Base-by-base conservation (phyloP, 441 rosid species). In the Arabidopsis lyrata region DNA sequence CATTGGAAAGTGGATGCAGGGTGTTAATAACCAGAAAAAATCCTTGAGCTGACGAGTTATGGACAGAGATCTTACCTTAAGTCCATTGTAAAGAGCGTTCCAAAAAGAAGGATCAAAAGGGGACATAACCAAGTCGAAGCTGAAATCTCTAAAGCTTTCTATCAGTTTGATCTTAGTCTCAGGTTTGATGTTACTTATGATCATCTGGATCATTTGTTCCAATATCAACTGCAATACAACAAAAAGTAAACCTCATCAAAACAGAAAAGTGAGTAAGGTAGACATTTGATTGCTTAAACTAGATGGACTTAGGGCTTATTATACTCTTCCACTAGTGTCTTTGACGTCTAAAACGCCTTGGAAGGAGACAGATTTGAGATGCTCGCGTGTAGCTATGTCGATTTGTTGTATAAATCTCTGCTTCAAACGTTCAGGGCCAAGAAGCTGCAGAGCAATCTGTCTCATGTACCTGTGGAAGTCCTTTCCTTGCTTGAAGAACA, bases 151-250 rank as follows among this genome's bases (percentile, higher is more conserved):
- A 9, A 48, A 64, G 31, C 42, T 38, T 16, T 69, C 56, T 11
- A 24, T 24, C 14, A 65, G 62, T 49, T 58, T 71, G 15, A 8
- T 56, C 73, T 86, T 73, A 34, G 86, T 80, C 45, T 78, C 84
- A 24, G 78, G 84, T 74, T 84, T 79, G 77, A 89, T 92, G 53
- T 86, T 82, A 78, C 91, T 87, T 77, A 89, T 86, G 80, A 89
- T 80, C 86, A 83, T 89, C 78, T 82, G 82, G 54, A 94, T 89
- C 18, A 90, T 88, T 77, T 89, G 83, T 73, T 91, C 89, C 77
- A 93, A 82, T 81, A 93, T 88, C 90, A 89, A 81, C 98, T 93
- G 93, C 63, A 74, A 76, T 61, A 53, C 0, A 35, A 48, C 9
- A 48, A 15, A 27, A 4, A 16, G 4, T 5, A 15, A 15, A 39